phyloP scores from a whole-genome alignment of 176 grass and related monocot genomes.

The Phyllostachys edulis region DNA sequence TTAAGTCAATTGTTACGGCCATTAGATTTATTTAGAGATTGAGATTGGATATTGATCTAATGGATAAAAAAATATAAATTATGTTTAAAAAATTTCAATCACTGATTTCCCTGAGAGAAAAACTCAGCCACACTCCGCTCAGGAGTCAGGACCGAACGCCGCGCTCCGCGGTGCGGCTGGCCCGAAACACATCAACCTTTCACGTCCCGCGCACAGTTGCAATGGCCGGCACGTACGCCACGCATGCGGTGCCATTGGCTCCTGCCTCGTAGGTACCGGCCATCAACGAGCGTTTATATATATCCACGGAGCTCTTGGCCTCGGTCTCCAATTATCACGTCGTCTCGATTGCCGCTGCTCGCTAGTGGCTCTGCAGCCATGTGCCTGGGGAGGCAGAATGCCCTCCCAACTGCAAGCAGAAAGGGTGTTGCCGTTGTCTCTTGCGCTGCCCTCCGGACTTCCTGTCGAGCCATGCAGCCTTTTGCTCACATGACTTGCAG shows the following conservation, averaged over 20 bases:
- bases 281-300: background rate
- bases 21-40: too few relatives aligned
- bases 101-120: too few relatives aligned
- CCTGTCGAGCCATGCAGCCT: background rate
- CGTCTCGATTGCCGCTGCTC: background rate
- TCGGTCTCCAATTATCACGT: background rate
- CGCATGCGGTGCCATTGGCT: background rate
- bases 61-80: too few relatives aligned
- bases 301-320: background rate
- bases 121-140: too few relatives aligned
- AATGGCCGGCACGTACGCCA: background rate
- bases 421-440: background rate
- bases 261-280: background rate
- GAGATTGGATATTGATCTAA: too few relatives aligned
- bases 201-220: background rate
- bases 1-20: too few relatives aligned
- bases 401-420: slow-evolving; percentile 27
- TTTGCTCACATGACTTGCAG: background rate
- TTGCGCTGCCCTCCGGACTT: background rate
- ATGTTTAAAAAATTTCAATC: too few relatives aligned
- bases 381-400: background rate
- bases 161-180: too few relatives aligned
- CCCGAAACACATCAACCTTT: background rate
- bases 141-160: too few relatives aligned
- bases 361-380: background rate